A percentile compares a stretch with the other conserved stretches of the same genome.
Evolutionary conservation across 176 grass and related monocot species (phyloP).

Genomic region (Cenchrus fungigraminus): DNA sequence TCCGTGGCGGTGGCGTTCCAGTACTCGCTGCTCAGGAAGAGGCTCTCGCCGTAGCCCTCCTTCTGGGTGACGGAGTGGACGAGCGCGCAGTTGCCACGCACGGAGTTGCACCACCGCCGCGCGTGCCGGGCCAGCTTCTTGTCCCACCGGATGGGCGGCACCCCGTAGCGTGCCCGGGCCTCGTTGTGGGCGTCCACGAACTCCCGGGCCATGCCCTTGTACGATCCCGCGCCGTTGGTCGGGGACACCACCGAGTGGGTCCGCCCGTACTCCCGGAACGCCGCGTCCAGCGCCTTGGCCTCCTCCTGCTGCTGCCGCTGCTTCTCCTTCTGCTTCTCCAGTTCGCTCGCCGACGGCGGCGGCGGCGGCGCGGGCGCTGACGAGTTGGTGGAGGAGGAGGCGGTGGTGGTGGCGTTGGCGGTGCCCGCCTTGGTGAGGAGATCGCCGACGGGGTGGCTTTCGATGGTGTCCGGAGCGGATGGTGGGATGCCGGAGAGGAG

Average conservation of each 20-base stretch:
- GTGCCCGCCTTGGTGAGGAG: neutral
- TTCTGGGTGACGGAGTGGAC: neutral
- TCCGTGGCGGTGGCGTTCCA: conserved; percentile 43
- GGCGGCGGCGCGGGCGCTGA: too few species aligned
- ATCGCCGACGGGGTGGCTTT: neutral
- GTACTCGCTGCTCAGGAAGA: neutral
- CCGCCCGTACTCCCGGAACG: neutral
- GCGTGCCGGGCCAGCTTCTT: conserved; percentile 34
- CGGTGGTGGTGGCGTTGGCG: neutral
- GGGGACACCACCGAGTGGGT: neutral
- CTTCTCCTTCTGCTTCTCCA: neutral
- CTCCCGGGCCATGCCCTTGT: conserved; percentile 46
- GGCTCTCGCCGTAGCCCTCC: conserved; percentile 29
- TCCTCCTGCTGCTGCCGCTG: neutral
- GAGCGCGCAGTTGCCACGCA: conserved; percentile 30
- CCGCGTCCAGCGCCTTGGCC: neutral
- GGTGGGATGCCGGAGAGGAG: neutral
- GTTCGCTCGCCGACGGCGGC: too few species aligned
- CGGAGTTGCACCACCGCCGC: conserved; percentile 36
- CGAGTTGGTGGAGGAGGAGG: neutral
- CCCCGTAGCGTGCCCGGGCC: conserved; percentile 21
- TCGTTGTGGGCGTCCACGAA: conserved; percentile 46
- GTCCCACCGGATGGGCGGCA: conserved; percentile 27
- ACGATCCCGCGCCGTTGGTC: conserved; percentile 21
- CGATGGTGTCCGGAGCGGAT: neutral